Evolutionary conservation across 2,329 filamentous ascomycete species (phyloP).

Genomic region (Cryphonectria nitschkei): DNA sequence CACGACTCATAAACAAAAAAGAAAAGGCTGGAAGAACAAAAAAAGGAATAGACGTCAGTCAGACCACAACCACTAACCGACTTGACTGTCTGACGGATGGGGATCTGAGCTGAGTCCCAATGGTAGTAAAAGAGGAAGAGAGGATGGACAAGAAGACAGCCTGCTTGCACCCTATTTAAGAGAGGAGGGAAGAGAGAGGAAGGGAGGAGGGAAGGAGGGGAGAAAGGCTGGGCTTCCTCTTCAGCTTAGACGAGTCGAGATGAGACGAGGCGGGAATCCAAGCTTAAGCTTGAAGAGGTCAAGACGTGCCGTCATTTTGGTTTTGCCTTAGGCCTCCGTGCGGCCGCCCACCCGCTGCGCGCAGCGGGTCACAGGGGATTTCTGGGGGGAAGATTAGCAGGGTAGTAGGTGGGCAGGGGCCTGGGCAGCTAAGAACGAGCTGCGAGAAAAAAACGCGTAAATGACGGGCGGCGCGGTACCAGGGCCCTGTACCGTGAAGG

Average conservation of each 20-base stretch:
- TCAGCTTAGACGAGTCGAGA: constrained; percentile 5
- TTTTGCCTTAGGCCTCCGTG: constrained; percentile 10
- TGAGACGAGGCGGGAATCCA: constrained; percentile 10
- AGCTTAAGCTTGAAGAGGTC: constrained; percentile 9
- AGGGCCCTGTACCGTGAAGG: constrained; percentile 9
- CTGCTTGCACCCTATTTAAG: constrained; percentile 16
- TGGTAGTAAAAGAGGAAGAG: constrained; percentile 1
- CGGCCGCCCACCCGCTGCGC: neutral
- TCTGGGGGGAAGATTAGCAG: constrained; percentile 1
- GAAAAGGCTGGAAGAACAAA: constrained; percentile 6
- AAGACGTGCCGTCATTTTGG: constrained; percentile 16
- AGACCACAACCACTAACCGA: neutral
- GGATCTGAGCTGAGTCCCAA: neutral
- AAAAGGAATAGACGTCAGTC: constrained; percentile 8
- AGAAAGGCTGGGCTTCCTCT: constrained; percentile 8
- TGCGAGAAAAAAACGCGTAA: constrained; percentile 19
- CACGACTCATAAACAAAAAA: constrained; percentile 6
- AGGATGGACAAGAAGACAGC: neutral
- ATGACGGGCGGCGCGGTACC: constrained; percentile 3
- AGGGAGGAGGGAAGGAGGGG: neutral
- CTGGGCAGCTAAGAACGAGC: neutral
- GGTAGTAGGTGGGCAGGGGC: neutral
- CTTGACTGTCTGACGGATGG: constrained; percentile 9
- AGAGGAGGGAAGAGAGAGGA: neutral
- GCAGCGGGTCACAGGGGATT: constrained; percentile 8